A percentile compares a stretch with the other conserved stretches of the same genome.
These are phyloP conservation scores for Leishmania mexicana DNA, from an alignment of 208 protist genomes.

Conservation along the genomic window DNA sequence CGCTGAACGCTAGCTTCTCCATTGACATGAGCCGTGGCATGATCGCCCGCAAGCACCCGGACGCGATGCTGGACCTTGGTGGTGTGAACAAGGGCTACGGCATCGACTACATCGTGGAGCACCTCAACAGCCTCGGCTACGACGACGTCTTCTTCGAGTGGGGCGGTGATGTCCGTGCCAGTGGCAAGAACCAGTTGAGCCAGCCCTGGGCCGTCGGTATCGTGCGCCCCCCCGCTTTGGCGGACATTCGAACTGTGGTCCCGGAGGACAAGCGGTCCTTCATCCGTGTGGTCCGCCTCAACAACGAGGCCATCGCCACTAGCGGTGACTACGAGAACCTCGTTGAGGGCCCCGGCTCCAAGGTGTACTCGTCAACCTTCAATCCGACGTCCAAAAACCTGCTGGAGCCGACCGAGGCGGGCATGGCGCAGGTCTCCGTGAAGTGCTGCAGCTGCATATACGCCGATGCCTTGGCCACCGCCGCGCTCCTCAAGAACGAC, in stretches of 20 bases:
- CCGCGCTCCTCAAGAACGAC: slow-evolving; percentile 64
- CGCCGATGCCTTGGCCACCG: slow-evolving; percentile 82
- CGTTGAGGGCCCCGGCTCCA: slow-evolving; percentile 38
- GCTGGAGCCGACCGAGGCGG: slow-evolving; percentile 39
- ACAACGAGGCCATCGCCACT: slow-evolving; percentile 65
- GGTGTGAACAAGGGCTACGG: slow-evolving; percentile 69
- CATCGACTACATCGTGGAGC: slow-evolving; percentile 60
- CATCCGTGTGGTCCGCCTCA: slow-evolving; percentile 54
- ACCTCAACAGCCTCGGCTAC: slow-evolving; percentile 41
- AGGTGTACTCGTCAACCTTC: slow-evolving; percentile 53
- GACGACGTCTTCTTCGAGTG: slow-evolving; percentile 66
- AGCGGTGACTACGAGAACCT: slow-evolving; percentile 79
- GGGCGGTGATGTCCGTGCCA: slow-evolving; percentile 60
- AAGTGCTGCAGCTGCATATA: slow-evolving; percentile 87
- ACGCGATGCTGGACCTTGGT: slow-evolving; percentile 61
- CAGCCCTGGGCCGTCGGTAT: slow-evolving; percentile 60
- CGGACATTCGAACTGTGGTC: slow-evolving; percentile 32
- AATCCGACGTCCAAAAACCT: slow-evolving; percentile 38
- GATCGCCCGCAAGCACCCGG: slow-evolving; percentile 46
- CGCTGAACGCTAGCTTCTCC: slow-evolving; percentile 49
- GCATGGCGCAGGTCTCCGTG: slow-evolving; percentile 70
- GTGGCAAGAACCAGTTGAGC: slow-evolving; percentile 40
- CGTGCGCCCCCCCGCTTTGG: slow-evolving; percentile 47
- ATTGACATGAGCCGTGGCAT: slow-evolving; percentile 49
- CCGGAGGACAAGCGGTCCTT: slow-evolving; percentile 40